Percentiles rank a stretch among this genome's conserved stretches.
phyloP scores from a whole-genome alignment of 305 asterid genomes.

The Fraxinus albicans region DNA sequence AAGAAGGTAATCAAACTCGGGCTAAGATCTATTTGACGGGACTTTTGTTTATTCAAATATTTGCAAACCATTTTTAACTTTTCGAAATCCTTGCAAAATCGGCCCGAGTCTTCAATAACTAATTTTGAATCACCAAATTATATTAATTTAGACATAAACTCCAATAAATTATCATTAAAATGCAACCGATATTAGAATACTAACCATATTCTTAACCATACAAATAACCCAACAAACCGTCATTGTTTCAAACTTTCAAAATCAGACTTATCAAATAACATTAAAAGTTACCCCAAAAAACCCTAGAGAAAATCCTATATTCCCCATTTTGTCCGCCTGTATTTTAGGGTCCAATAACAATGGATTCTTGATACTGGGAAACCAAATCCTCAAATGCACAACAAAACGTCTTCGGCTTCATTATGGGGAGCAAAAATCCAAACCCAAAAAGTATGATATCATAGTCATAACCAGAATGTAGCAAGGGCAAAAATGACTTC shows the following conservation, averaged over 20 bases:
- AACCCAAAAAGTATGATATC: constrained; percentile 26
- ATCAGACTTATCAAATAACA: background rate
- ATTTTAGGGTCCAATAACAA: constrained; percentile 14
- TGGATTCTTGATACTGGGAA: constrained; percentile 2
- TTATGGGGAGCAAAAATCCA: constrained; percentile 13
- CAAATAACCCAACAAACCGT: background rate
- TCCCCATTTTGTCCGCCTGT: constrained; percentile 33
- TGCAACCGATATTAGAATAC: background rate
- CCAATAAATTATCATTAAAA: background rate
- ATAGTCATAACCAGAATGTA: constrained; percentile 23
- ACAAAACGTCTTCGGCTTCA: constrained; percentile 25
- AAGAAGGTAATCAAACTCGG: too few species aligned
- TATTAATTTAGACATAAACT: background rate
- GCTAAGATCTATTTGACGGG: background rate
- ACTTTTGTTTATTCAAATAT: background rate
- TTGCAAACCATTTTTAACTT: background rate
- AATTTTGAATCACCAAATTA: background rate
- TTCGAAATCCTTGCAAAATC: background rate
- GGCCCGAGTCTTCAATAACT: background rate
- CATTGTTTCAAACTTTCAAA: constrained; percentile 17
- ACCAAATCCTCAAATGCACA: constrained; percentile 34
- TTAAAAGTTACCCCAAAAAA: background rate
- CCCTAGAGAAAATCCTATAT: background rate
- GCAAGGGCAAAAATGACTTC: constrained; percentile 46
- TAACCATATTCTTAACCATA: background rate